Evolutionary conservation across 768 basidiomycete genomes (phyloP), one percentile per base, ranked within the genome.

Genomic region (Mycena amicta): DNA sequence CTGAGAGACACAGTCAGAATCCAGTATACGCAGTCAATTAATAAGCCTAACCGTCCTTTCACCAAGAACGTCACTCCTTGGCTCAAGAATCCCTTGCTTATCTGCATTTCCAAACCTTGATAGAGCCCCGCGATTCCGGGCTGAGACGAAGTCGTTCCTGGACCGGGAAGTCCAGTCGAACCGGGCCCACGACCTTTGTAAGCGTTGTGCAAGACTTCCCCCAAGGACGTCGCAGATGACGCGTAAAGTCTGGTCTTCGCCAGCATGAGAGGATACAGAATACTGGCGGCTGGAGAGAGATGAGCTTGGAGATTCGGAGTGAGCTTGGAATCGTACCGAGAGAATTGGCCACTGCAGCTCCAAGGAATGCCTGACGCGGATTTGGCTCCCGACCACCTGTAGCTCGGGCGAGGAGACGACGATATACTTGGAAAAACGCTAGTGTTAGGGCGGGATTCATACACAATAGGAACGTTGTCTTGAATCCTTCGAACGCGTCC

Each of bases 401-500:
- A 64, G 61, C 50, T 16, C 75, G 60, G 11, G 73, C 64, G 40
- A 77, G 62, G 1, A 79, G 50, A 15, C 80, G 74, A 50, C 82
- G 75, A 61, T 80, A 80, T 13, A 82, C 63, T 55, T 84, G 82
- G 67, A 83, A 80, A 53, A 83, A 72, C 23, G 80, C 79, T 37
- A 85, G 75, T 0, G 84, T 86, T 39, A 87, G 75, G 0, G 85
- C 82, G 0, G 86, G 86, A 57, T 84, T 86, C 25, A 85, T 70
- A 5, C 79, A 80, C 20, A 85, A 68, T 1, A 84, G 63, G 12
- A 79, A 68, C 1, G 81, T 78, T 3, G 79, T 79, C 49, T 76
- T 70, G 70, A 85, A 85, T 0, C 84, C 84, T 83, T 49, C 4
- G 58, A 31, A 4, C 2, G 13, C n/a, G 39, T 16, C 1, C 3